Base-by-base conservation (phyloP, 371 early-diverging fungal genomes). In the Dinochytrium kinnereticum region DNA sequence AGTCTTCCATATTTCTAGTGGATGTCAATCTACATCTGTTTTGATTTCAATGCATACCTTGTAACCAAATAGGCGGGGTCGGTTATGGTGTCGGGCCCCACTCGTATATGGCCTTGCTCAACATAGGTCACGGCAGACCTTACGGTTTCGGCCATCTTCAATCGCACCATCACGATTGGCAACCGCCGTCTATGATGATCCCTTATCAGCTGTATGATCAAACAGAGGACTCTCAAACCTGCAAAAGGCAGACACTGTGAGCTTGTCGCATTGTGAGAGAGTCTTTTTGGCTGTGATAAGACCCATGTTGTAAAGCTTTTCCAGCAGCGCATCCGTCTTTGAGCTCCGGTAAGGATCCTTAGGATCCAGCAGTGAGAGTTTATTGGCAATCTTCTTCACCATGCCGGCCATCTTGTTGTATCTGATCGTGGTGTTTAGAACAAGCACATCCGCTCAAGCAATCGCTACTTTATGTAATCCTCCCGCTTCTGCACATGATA, bases 101-200 rank as follows among this genome's bases (percentile, higher is more conserved):
- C 95, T 31, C 98, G 91, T 65, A 98, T 87, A 84, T 98, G 99
- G 21, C 99, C 99, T 78, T 99, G 99, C 85, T 97, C 96, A 50
- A 99, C 91, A 82, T 96, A 94, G 31, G 91, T 92, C 15, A 93
- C 94, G 13, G 99, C 99, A 78, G 97, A 93, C 70, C 92, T 92
- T 55, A 97, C 96, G 39, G 94, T 95, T 83, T 96, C 95, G 2
- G 98, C 93, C 98, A 99, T 98, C 82, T 96, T 96, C 38, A 96
- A 86, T 34, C 94, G 86, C 70, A 95, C 94, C 94, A 99, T 93
- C 38, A 99, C 91, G 67, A 96, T 91, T 24, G 99, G 96, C 39
- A 99, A 81, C 64, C 99, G 88, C 71, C 99, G 90, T 68, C 96
- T 84, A 71, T 26, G 34, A 33, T 1, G 40, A 21, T 3, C n/a